These are phyloP conservation scores for Backusella tarrabulga DNA, from an alignment of 192 early-diverging fungal species.

Conservation along the genomic window DNA sequence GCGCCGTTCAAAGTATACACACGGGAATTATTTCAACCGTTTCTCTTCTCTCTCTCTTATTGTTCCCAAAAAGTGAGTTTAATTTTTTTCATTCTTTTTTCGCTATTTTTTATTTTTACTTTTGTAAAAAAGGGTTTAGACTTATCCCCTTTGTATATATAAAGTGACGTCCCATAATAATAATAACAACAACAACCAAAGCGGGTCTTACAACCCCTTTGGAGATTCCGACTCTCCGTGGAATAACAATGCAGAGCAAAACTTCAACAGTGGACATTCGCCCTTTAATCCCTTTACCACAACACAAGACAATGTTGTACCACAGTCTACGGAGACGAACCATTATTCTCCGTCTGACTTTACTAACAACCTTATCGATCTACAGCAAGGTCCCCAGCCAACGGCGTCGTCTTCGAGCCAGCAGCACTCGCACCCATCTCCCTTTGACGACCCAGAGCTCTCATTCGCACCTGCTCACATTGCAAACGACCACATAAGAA, in stretches of 20 bases:
- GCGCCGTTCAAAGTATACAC: not conserved
- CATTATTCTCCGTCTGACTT: constrained; percentile 16
- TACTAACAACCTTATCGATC: constrained; percentile 9
- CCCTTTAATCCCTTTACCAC: constrained; percentile 10
- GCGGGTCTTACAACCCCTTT: constrained; percentile 6
- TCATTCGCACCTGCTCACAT: not conserved
- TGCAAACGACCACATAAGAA: not conserved
- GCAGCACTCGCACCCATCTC: not conserved
- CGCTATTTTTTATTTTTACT: not conserved
- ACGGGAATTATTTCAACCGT: not conserved
- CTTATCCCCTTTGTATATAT: not conserved
- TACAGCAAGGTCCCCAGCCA: constrained; percentile 10
- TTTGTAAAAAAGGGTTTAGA: not conserved
- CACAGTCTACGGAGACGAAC: not conserved
- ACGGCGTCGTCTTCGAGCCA: constrained; percentile 7
- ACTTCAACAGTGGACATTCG: not conserved
- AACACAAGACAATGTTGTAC: constrained; percentile 5
- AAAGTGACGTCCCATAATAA: constrained; percentile 26
- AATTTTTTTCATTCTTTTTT: not conserved
- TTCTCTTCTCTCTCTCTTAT: not conserved
- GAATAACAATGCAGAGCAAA: constrained; percentile 1
- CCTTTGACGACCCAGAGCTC: not conserved
- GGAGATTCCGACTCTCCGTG: constrained; percentile 5
- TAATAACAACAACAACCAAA: constrained; percentile 2
- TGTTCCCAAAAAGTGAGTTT: not conserved